A percentile compares a stretch with the other conserved stretches of the same genome.
Conservation (phyloP, 2,329 filamentous ascomycete species). For the Fusarium devonianum region DNA sequence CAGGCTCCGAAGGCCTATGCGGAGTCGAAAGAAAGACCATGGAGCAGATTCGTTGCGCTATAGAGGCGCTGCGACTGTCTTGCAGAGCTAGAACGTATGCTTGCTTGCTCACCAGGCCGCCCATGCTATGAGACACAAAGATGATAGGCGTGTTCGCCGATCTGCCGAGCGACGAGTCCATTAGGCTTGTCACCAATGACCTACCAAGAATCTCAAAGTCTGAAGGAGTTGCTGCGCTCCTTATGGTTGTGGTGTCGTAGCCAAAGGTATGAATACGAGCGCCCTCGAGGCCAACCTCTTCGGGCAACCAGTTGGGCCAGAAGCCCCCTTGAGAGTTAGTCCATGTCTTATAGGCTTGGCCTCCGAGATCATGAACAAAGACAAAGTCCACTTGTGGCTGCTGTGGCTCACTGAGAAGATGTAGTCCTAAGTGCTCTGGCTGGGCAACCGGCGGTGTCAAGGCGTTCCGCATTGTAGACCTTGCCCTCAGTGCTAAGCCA, state of each 20-base stretch:
- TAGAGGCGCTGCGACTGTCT: conserved; percentile 39
- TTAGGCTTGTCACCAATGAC: conserved; percentile 41
- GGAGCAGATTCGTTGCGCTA: conserved; percentile 43
- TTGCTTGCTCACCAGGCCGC: conserved; percentile 48
- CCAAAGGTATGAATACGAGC: conserved; percentile 43
- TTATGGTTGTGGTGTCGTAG: conserved; percentile 45
- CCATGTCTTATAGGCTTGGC: conserved; percentile 51
- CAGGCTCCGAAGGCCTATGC: conserved; percentile 51
- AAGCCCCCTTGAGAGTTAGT: conserved; percentile 41
- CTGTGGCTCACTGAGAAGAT: conserved; percentile 29
- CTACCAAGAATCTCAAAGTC: conserved; percentile 46
- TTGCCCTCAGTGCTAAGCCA: too few species aligned
- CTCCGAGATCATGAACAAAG: conserved; percentile 52
- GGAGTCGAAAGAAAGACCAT: conserved; percentile 53
- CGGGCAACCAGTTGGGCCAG: conserved; percentile 46
- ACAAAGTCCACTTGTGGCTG: conserved; percentile 43
- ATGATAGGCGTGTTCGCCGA: conserved; percentile 45
- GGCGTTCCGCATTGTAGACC: background rate
- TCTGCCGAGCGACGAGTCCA: conserved; percentile 32
- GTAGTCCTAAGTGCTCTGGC: conserved; percentile 25
- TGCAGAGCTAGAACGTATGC: conserved; percentile 47
- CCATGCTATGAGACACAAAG: conserved; percentile 56
- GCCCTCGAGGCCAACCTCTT: conserved; percentile 40
- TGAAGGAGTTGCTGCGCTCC: conserved; percentile 36
- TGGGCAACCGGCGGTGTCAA: background rate